A percentile compares a stretch with the other conserved stretches of the same genome.
Evolutionary conservation across 257 asterid genomes (phyloP).

Genomic region (Primulina huaijiensis): DNA sequence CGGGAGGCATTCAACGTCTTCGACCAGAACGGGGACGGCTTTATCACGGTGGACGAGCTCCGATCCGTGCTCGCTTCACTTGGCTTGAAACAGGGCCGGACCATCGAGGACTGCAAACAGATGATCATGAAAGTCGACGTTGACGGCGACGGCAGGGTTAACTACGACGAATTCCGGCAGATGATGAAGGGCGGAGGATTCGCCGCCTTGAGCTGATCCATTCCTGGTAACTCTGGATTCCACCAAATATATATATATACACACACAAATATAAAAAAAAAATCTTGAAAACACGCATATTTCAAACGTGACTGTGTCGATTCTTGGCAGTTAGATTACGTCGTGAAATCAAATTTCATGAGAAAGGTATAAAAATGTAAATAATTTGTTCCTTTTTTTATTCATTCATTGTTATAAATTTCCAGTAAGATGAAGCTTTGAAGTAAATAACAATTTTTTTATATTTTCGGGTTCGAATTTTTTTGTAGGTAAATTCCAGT

Average conservation of each 20-base stretch:
- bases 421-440: no score
- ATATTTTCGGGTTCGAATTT: neutral
- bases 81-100: constrained; percentile 51
- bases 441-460: neutral
- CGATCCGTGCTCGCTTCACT: constrained; percentile 46
- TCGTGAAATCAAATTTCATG: no score
- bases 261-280: no score
- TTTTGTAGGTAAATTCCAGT: neutral
- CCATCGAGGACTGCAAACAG: constrained; percentile 44
- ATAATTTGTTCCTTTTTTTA: no score
- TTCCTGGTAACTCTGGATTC: neutral
- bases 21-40: constrained; percentile 55
- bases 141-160: constrained; percentile 57
- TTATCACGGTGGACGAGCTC: constrained; percentile 52
- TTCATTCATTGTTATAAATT: no score
- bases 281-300: no score
- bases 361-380: no score
- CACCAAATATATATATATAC: no score
- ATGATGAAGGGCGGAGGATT: constrained; percentile 65
- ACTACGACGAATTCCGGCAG: constrained; percentile 46
- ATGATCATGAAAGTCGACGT: constrained; percentile 54
- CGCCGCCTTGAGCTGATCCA: constrained; percentile 33
- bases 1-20: constrained; percentile 57
- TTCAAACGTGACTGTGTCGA: no score
- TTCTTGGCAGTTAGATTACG: no score